phyloP scores from a whole-genome alignment of 2,329 filamentous ascomycete species.

The Fusarium anthophilum region DNA sequence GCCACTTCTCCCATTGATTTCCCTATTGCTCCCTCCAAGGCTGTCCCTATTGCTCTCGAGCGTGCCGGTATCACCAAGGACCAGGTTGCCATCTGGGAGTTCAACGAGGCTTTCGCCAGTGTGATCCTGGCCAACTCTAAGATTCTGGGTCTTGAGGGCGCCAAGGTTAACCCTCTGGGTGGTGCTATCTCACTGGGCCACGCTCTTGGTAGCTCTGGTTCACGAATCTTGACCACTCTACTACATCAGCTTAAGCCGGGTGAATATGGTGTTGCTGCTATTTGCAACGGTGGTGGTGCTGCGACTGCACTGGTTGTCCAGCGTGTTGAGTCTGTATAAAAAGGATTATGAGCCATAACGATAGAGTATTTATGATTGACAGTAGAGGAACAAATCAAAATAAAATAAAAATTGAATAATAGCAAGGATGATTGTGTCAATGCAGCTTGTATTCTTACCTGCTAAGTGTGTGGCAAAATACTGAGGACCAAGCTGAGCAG shows the following conservation, averaged over 20 bases:
- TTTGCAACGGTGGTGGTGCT: constrained; percentile 96
- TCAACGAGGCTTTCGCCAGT: constrained; percentile 97
- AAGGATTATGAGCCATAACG: not conserved
- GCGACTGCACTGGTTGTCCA: constrained; percentile 93
- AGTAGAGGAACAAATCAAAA: not conserved
- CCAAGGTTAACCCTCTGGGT: constrained; percentile 86
- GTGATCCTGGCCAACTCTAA: constrained; percentile 96
- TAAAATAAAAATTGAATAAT: not conserved
- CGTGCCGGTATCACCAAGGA: constrained; percentile 90
- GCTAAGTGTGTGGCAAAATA: too few species aligned
- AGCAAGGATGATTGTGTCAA: too few species aligned
- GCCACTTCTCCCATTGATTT: constrained; percentile 94
- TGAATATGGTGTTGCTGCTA: constrained; percentile 94
- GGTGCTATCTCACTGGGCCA: constrained; percentile 94
- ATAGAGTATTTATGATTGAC: not conserved
- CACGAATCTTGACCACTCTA: constrained; percentile 87
- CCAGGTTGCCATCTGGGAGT: constrained; percentile 95
- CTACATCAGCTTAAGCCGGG: constrained; percentile 91
- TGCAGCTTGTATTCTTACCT: not conserved
- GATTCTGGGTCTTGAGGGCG: constrained; percentile 82
- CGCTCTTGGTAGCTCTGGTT: constrained; percentile 91
- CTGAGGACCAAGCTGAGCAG: not conserved
- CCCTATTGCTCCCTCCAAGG: constrained; percentile 89
- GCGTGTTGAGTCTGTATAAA: constrained; percentile 70
- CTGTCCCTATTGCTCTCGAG: constrained; percentile 88